Evolutionary conservation across 768 basidiomycete species (phyloP), one percentile per base, ranked within the genome.

Genomic region (Auricularia auricula-judae): DNA sequence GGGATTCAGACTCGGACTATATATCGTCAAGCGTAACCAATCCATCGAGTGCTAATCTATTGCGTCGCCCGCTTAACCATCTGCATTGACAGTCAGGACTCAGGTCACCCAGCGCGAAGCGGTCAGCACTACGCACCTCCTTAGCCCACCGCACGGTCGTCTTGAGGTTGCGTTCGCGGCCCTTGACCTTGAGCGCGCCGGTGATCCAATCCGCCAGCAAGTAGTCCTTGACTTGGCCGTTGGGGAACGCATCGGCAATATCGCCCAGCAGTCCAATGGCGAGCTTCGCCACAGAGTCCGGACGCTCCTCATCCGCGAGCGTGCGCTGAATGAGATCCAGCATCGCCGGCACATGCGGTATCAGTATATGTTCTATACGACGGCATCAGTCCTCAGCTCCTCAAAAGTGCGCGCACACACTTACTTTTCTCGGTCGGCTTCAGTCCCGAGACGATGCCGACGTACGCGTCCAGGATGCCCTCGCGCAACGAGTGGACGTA

Each of bases 391-490:
- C 39, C 39, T 2, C 39, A 7, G 39, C 39, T 4, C 39, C 36
- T 53, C 29, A 34, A 39, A 62, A 12, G 29, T 56, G 23, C n/a
- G 51, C 36, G 3, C 62, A 43, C n/a, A 36, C 44, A 75, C 76
- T 65, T 69, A 91, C 93, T 83, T 77, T 92, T 86, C 23, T 84
- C 83, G 1, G 88, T 89, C 70, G 85, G 86, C 80, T 94, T 95
- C 72, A 98, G 78, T 0, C 90, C 94, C 43, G 91, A 88, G 66
- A 98, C 86, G 67, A 99, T 88, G 33, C 96, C 95, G 3, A 91
- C 96, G 71, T 97, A 98, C 2, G 97, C 96, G 74, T 99, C 97
- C 36, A 98, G 78, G 68, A 99, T 98, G 56, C 93, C 93, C 71
- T 98, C 97, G 43, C 97, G 86, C 64, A 99, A 81, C 63, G 85